Percentiles rank a stretch among this genome's conserved stretches.
phyloP scores from a whole-genome alignment of 768 basidiomycete genomes.

The Trametes sanguinea region DNA sequence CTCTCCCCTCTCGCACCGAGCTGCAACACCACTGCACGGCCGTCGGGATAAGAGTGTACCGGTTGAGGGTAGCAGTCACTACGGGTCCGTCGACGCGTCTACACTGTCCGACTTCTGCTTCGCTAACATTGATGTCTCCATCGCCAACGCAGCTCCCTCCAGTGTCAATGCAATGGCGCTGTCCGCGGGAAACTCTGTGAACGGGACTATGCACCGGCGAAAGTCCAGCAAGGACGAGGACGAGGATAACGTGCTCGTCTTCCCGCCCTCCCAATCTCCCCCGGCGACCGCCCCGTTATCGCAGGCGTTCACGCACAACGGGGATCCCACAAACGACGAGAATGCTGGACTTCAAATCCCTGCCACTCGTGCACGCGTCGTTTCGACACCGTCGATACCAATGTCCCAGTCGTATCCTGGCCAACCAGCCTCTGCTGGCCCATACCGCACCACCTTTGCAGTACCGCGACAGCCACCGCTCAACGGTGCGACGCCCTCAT shows the following conservation, averaged over 20 bases:
- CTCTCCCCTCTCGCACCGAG: no score
- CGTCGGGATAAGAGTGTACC: no score
- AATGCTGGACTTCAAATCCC: background rate
- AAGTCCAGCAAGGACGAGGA: slow-evolving; percentile 42
- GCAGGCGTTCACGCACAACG: slow-evolving; percentile 18
- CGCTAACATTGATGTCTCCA: no score
- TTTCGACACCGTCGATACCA: slow-evolving; percentile 28
- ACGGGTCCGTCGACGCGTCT: no score
- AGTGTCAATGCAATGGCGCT: slow-evolving; percentile 8
- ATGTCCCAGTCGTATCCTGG: slow-evolving; percentile 27
- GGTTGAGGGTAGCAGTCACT: no score
- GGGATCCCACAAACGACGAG: background rate
- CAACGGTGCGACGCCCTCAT: slow-evolving; percentile 16
- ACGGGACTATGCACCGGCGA: slow-evolving; percentile 36
- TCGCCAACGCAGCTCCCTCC: no score
- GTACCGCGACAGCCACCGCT: slow-evolving; percentile 16
- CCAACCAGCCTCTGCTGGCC: slow-evolving; percentile 33
- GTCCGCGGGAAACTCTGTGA: background rate
- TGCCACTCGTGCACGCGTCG: slow-evolving; percentile 25
- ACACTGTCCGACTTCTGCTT: no score
- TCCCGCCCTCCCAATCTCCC: slow-evolving; percentile 21
- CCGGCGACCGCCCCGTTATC: slow-evolving; percentile 17
- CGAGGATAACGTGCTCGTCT: slow-evolving; percentile 26
- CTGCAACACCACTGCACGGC: no score
- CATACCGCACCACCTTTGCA: slow-evolving; percentile 33